phyloP scores from a whole-genome alignment of 805 yeast genomes.

The Candida ortonii region DNA sequence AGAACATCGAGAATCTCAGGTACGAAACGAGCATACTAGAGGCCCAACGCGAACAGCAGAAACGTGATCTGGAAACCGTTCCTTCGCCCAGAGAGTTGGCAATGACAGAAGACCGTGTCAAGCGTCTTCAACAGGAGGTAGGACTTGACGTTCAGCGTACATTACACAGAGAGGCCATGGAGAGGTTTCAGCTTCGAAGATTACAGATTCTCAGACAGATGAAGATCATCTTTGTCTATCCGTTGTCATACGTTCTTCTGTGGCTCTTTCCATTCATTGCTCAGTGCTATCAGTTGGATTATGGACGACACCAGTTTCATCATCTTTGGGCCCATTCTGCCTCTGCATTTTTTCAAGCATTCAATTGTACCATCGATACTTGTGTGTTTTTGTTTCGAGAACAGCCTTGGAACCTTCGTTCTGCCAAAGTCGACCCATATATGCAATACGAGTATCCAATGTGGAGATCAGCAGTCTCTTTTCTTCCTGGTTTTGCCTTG shows the following conservation, averaged over 20 bases:
- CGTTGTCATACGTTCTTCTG: constrained; percentile 71
- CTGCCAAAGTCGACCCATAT: constrained; percentile 23
- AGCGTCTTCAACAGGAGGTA: constrained; percentile 20
- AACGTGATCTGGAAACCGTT: constrained; percentile 5
- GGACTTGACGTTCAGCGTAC: constrained; percentile 31
- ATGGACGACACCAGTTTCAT: constrained; percentile 50
- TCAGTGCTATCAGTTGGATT: constrained; percentile 50
- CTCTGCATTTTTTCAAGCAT: constrained; percentile 76
- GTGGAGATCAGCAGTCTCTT: constrained; percentile 25
- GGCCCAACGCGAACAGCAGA: constrained; percentile 1
- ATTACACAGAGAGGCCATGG: constrained; percentile 60
- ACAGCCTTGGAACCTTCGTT: constrained; percentile 61
- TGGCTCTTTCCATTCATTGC: constrained; percentile 81
- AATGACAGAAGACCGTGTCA: constrained; percentile 8
- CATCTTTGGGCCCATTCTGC: constrained; percentile 61
- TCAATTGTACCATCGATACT: constrained; percentile 76
- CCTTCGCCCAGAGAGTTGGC: constrained; percentile 1
- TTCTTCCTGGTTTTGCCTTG: constrained; percentile 29
- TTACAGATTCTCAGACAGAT: constrained; percentile 71
- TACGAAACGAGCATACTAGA: constrained; percentile 10
- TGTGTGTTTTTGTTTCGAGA: constrained; percentile 75
- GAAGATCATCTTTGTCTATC: constrained; percentile 78
- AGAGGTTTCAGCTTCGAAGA: constrained; percentile 60
- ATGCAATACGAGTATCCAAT: constrained; percentile 12
- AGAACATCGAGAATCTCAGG: constrained; percentile 25